These are phyloP conservation scores for Catenaria anguillulae DNA, from an alignment of 371 early-diverging fungal species.

Conservation along the genomic window DNA sequence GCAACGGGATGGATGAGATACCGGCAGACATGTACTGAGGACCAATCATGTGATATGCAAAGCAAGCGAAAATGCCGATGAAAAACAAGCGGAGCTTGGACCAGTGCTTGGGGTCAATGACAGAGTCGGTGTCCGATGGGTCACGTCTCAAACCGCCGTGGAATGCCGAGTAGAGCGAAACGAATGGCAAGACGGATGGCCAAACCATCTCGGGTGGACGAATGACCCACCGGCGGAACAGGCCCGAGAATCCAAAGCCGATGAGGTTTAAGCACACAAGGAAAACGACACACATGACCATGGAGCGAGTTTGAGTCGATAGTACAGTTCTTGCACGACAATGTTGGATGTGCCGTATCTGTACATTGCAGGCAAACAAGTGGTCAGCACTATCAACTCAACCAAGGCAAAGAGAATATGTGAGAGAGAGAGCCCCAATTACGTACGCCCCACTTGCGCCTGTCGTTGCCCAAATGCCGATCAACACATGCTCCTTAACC, in stretches of 20 bases:
- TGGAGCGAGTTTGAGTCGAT: slow-evolving; percentile 36
- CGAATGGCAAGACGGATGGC: slow-evolving; percentile 53
- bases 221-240: slow-evolving; percentile 56
- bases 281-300: slow-evolving; percentile 35
- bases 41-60: no score
- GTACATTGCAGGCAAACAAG: no score
- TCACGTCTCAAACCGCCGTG: no score
- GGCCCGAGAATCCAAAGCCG: slow-evolving; percentile 72
- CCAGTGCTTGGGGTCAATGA: no score
- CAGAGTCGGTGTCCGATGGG: no score
- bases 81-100: neutral
- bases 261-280: slow-evolving; percentile 55
- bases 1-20: no score
- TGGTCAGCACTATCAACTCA: no score
- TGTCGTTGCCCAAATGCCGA: slow-evolving; percentile 4
- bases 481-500: slow-evolving; percentile 32
- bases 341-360: slow-evolving; percentile 29
- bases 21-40: no score
- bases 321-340: slow-evolving; percentile 36
- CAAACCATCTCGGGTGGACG: slow-evolving; percentile 60
- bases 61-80: neutral
- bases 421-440: neutral
- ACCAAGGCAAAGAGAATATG: no score
- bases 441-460: no score
- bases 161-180: slow-evolving; percentile 56